Percentiles rank a stretch among this genome's conserved stretches.
phyloP scores from a whole-genome alignment of 768 basidiomycete genomes.

The Pleurotus platypus region DNA sequence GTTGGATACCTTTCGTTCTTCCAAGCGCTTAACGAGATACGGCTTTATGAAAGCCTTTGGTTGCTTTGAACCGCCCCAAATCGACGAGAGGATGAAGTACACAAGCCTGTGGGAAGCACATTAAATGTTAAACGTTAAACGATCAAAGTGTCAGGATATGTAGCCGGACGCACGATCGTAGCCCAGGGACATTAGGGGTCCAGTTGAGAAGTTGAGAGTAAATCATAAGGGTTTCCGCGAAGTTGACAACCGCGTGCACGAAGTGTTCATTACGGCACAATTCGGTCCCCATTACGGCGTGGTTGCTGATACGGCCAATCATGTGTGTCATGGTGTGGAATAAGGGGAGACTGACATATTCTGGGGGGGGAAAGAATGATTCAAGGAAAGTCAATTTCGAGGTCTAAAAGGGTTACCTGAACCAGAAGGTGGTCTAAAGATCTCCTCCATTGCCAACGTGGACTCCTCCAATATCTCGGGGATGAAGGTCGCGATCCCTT shows the following conservation, averaged over 20 bases:
- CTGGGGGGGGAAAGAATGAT: slow-evolving; percentile 12
- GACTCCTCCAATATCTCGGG: slow-evolving; percentile 34
- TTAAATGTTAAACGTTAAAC: background rate
- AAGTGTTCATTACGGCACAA: slow-evolving; percentile 32
- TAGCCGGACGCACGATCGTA: slow-evolving; percentile 24
- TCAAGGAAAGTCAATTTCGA: background rate
- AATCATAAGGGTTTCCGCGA: slow-evolving; percentile 27
- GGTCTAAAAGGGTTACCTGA: slow-evolving; percentile 8
- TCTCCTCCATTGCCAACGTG: slow-evolving; percentile 24
- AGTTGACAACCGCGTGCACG: slow-evolving; percentile 28
- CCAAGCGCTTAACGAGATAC: slow-evolving; percentile 22
- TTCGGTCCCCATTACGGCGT: slow-evolving; percentile 32
- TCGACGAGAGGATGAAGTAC: slow-evolving; percentile 26
- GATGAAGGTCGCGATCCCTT: slow-evolving; percentile 30
- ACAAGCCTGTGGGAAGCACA: slow-evolving; percentile 18
- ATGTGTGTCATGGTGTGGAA: slow-evolving; percentile 35
- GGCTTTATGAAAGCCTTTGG: slow-evolving; percentile 25
- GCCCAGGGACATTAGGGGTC: slow-evolving; percentile 18
- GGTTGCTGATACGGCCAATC: slow-evolving; percentile 33
- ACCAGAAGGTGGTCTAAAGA: slow-evolving; percentile 16
- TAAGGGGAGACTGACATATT: slow-evolving; percentile 19
- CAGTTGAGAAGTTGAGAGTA: slow-evolving; percentile 31
- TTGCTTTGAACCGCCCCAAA: slow-evolving; percentile 29
- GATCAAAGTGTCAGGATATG: background rate
- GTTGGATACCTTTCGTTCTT: slow-evolving; percentile 17